Evolutionary conservation across 106 monocot species (phyloP), one percentile per base, ranked within the genome.

Genomic region (Dendrobium catenatum): DNA sequence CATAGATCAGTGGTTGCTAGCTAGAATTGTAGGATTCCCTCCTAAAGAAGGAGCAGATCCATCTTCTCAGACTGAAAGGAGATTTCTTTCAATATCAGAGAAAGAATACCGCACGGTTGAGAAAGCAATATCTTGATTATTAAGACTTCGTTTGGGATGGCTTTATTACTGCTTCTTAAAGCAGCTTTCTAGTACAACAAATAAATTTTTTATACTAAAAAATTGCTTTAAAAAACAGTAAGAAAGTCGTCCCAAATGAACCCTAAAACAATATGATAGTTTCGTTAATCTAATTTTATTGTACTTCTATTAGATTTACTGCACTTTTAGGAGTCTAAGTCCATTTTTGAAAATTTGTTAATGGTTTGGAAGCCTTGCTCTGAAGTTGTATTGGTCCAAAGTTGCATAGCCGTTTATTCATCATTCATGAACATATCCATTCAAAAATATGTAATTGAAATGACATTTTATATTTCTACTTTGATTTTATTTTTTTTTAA

Each of bases 1-100:
- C 29, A 92, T 86, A 1, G 93, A 90, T 77, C 93, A 94, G 77
- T 92, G 89, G 93, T 54, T 86, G 43, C 79, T 83, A 1, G 84
- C 92, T 4, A 80, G 89, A 51, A 76, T 76, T 42, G 47, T 29
- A 64, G 95, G 95, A 0, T 92, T 90, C 73, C 95, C 90, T 40
- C 86, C 87, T 2, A 85, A 81, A 73, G 82, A 87, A 81, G 85
- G 82, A 24, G 81, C 77, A 67, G 86, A 86, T 22, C 68, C 59
- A 7, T 48, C 79, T 15, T 40, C 54, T 6, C 7, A 42, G 16
- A 72, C 79, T 29, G 22, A 41, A 22, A 80, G 66, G 54, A 77
- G 47, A 76, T 73, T 73, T 64, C 86, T 70, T 59, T 92, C 87
- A 55, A 83, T 90, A 15, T 83, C 95, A 9, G 95, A 95, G 83